These are phyloP conservation scores for Hypoxylon crocopeplum DNA, from an alignment of 495 filamentous ascomycete species.

Conservation along the genomic window DNA sequence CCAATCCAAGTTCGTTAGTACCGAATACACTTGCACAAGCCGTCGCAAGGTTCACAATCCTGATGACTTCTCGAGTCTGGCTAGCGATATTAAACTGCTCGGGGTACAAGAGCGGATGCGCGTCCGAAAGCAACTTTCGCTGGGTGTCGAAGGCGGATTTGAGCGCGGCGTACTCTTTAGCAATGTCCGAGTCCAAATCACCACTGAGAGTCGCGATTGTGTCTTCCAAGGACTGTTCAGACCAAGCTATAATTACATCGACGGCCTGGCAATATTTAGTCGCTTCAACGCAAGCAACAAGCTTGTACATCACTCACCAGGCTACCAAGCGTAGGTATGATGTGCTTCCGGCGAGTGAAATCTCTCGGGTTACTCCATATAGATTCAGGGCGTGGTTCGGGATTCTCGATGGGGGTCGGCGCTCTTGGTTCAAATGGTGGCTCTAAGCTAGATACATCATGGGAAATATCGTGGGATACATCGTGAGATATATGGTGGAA, in stretches of 20 bases:
- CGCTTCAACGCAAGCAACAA: neutral
- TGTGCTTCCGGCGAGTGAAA: conserved; percentile 42
- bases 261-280: conserved; percentile 45
- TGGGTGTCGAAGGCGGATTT: conserved; percentile 82
- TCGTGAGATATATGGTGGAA: conserved; percentile 13
- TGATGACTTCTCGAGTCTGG: conserved; percentile 68
- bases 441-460: conserved; percentile 8
- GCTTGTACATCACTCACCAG: conserved; percentile 33
- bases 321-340: conserved; percentile 52
- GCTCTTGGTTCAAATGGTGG: conserved; percentile 10
- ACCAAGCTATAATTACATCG: conserved; percentile 53
- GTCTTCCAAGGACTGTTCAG: conserved; percentile 58
- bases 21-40: conserved; percentile 85
- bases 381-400: conserved; percentile 34
- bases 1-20: conserved; percentile 80
- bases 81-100: conserved; percentile 71
- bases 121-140: conserved; percentile 76
- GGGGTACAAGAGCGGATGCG: conserved; percentile 72
- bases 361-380: conserved; percentile 41
- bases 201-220: conserved; percentile 74
- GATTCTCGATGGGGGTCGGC: conserved; percentile 22
- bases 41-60: conserved; percentile 86
- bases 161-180: conserved; percentile 80
- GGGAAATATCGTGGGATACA: neutral
- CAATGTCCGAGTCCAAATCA: conserved; percentile 73